phyloP scores from a whole-genome alignment of 2,329 filamentous ascomycete genomes.

The Ophiosphaerella herpotricha region DNA sequence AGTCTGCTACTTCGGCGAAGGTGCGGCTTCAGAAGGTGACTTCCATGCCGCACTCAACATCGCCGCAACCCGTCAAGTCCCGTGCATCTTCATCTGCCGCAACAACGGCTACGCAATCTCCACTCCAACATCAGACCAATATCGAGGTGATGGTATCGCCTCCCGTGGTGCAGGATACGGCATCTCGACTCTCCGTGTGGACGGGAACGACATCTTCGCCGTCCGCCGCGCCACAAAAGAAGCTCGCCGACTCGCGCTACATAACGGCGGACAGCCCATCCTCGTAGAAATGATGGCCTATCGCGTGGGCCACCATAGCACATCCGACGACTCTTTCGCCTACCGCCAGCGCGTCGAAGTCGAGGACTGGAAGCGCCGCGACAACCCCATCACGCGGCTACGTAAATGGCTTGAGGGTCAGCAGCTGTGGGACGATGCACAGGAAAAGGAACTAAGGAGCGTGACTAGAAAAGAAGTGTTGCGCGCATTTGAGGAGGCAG shows the following conservation, averaged over 20 bases:
- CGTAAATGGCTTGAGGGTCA: constrained; percentile 89
- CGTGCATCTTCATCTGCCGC: constrained; percentile 85
- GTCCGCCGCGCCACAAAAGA: constrained; percentile 78
- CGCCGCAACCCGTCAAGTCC: constrained; percentile 84
- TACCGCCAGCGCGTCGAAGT: constrained; percentile 94
- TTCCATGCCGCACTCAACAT: constrained; percentile 93
- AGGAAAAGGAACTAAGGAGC: constrained; percentile 74
- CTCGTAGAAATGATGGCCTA: constrained; percentile 97
- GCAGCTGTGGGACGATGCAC: constrained; percentile 80
- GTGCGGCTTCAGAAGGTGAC: constrained; percentile 86
- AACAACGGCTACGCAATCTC: constrained; percentile 94
- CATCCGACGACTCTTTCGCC: constrained; percentile 93
- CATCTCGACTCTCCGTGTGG: constrained; percentile 90
- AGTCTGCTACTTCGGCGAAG: constrained; percentile 88
- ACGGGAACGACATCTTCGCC: constrained; percentile 93
- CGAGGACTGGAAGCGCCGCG: constrained; percentile 88
- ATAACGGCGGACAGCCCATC: constrained; percentile 79
- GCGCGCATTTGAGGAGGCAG: constrained; percentile 80
- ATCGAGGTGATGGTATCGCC: constrained; percentile 88
- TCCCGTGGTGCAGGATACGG: constrained; percentile 86
- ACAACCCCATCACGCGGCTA: constrained; percentile 84
- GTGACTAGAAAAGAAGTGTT: constrained; percentile 74
- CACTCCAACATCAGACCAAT: constrained; percentile 87
- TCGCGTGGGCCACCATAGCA: constrained; percentile 96
- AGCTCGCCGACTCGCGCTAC: constrained; percentile 77